Conservation (phyloP, 169 alveolate genomes). For the Plasmodium berghei region DNA sequence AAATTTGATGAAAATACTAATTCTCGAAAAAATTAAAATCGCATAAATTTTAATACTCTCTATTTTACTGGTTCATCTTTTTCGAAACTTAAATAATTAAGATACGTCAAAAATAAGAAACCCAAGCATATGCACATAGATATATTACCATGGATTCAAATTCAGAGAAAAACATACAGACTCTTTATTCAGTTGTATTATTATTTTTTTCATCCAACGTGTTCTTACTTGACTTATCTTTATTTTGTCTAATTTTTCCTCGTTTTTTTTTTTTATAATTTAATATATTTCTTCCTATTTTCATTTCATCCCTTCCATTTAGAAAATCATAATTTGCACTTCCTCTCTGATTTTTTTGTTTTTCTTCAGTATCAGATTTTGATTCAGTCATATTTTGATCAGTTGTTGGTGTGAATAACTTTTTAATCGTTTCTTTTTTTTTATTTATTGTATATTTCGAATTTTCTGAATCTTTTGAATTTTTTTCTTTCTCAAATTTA, state of each 20-base stretch:
- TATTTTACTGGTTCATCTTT: no score
- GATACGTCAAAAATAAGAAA: no score
- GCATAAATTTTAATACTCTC: no score
- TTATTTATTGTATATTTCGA: slow-evolving; percentile 2
- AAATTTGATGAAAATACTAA: no score
- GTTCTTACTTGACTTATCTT: slow-evolving; percentile 1
- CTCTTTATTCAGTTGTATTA: neutral
- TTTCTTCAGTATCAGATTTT: neutral
- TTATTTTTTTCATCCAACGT: neutral
- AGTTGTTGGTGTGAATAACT: slow-evolving; percentile 11
- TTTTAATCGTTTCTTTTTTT: slow-evolving; percentile 39
- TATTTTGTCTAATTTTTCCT: slow-evolving; percentile 25
- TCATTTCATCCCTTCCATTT: slow-evolving; percentile 28
- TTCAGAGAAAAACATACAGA: no score
- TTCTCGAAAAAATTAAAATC: no score
- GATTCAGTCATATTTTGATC: neutral
- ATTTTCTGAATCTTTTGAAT: slow-evolving; percentile 4
- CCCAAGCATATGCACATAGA: no score
- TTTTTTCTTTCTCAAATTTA: slow-evolving; percentile 50
- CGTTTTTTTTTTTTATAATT: slow-evolving; percentile 45
- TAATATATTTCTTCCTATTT: slow-evolving; percentile 35
- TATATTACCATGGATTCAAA: no score
- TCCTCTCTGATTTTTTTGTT: neutral
- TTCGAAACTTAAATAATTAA: no score
- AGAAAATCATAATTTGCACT: neutral